Evolutionary conservation across 148 eudicot species (phyloP).

Genomic region (Cornus florida): DNA sequence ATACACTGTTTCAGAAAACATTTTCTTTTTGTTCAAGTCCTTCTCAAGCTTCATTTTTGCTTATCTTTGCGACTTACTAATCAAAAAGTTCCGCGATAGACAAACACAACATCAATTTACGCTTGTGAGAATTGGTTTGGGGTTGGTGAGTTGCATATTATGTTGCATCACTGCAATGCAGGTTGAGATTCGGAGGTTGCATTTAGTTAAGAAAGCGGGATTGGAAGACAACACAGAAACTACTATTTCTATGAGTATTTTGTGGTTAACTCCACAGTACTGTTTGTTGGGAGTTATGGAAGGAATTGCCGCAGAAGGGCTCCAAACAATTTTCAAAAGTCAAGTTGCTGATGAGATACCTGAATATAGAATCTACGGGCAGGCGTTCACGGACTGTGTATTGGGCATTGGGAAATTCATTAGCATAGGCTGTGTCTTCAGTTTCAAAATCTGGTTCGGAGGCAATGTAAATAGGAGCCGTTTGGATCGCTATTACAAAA

Average conservation of each 20-base stretch:
- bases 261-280: not conserved
- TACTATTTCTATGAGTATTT: not conserved
- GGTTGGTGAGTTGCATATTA: not conserved
- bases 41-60: not conserved
- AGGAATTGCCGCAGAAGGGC: not conserved
- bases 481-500: not conserved
- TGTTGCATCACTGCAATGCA: not conserved
- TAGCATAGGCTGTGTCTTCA: not conserved
- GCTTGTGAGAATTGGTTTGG: not conserved
- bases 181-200: not conserved
- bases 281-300: not conserved
- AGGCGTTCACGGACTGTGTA: not conserved
- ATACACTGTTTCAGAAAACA: not conserved
- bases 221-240: not conserved
- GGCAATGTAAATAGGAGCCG: not conserved
- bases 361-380: not conserved
- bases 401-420: not conserved
- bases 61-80: not conserved
- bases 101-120: not conserved
- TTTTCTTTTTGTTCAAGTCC: not conserved
- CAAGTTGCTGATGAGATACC: not conserved
- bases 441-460: not conserved
- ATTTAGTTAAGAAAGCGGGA: not conserved
- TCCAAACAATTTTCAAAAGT: no score
- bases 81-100: no score